A percentile compares a stretch with the other conserved stretches of the same genome.
Evolutionary conservation across 2,329 filamentous ascomycete genomes (phyloP).

Genomic region (Talaromyces sp.): DNA sequence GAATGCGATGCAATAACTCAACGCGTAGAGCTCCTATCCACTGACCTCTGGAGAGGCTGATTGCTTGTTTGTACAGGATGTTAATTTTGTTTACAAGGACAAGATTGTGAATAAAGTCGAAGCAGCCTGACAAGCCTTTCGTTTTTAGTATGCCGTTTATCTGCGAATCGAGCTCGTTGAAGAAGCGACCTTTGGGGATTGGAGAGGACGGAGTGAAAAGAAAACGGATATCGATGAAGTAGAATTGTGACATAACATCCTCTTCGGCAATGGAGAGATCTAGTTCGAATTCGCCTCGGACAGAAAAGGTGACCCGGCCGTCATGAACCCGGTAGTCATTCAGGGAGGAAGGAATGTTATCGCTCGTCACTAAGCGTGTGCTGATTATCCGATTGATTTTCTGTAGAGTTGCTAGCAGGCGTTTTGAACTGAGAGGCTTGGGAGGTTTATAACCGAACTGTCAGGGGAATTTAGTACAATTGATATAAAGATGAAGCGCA

Average conservation of each 20-base stretch:
- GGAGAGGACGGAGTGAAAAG: constrained; percentile 69
- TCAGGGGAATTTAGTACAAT: constrained; percentile 18
- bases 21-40: constrained; percentile 79
- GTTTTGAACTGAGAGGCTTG: constrained; percentile 65
- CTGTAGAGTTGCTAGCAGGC: constrained; percentile 70
- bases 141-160: constrained; percentile 68
- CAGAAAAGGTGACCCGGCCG: constrained; percentile 85
- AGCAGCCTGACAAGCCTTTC: constrained; percentile 74
- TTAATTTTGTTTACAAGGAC: constrained; percentile 87
- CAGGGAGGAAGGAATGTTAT: constrained; percentile 76
- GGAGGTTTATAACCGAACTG: constrained; percentile 74
- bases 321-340: constrained; percentile 73
- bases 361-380: constrained; percentile 78
- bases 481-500: constrained; percentile 16
- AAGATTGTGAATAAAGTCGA: constrained; percentile 81
- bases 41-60: constrained; percentile 62
- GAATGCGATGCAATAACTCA: constrained; percentile 73
- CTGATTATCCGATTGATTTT: constrained; percentile 81
- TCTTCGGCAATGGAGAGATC: constrained; percentile 89
- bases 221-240: constrained; percentile 89
- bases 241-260: constrained; percentile 78
- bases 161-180: constrained; percentile 64
- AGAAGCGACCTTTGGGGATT: constrained; percentile 60
- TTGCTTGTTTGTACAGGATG: constrained; percentile 73
- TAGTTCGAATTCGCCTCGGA: constrained; percentile 83